These are phyloP conservation scores for Vaccinium macrocarpon DNA, from an alignment of 148 eudicot genomes.

Conservation along the genomic window DNA sequence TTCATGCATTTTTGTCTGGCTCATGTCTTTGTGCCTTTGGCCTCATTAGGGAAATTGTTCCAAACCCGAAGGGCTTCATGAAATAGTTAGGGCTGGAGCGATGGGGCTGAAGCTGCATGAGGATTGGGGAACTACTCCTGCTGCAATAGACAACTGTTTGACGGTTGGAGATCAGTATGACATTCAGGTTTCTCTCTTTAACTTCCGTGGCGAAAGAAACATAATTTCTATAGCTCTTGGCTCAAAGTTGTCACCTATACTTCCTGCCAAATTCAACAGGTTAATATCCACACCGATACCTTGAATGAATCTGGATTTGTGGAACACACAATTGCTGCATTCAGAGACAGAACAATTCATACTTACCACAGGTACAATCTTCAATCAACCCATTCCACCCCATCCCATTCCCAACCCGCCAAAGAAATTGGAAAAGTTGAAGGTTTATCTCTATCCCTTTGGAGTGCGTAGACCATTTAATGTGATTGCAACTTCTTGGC, in stretches of 20 bases:
- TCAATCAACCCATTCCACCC: background rate
- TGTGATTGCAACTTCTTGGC: background rate
- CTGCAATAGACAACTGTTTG: constrained; percentile 87
- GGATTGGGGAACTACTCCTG: constrained; percentile 99
- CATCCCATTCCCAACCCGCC: background rate
- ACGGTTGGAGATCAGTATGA: constrained; percentile 79
- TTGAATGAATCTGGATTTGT: constrained; percentile 99
- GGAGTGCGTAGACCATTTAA: background rate
- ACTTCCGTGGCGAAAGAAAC: background rate
- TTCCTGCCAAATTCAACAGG: constrained; percentile 40
- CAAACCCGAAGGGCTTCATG: constrained; percentile 85
- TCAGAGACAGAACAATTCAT: constrained; percentile 88
- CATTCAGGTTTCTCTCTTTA: constrained; percentile 57
- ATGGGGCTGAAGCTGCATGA: constrained; percentile 98
- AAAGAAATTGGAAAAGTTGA: background rate
- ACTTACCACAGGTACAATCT: constrained; percentile 81
- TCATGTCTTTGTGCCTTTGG: constrained; percentile 14
- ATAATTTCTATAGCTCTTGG: background rate
- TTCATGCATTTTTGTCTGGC: background rate
- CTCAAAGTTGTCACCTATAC: background rate
- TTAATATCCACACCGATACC: constrained; percentile 95
- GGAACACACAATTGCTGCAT: constrained; percentile 88
- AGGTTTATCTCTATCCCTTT: background rate
- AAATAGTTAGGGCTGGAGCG: constrained; percentile 88
- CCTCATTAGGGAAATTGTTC: constrained; percentile 70